These are phyloP conservation scores for Sordariomycetes sp. DNA, from an alignment of 2,329 filamentous ascomycete species.

Conservation along the genomic window DNA sequence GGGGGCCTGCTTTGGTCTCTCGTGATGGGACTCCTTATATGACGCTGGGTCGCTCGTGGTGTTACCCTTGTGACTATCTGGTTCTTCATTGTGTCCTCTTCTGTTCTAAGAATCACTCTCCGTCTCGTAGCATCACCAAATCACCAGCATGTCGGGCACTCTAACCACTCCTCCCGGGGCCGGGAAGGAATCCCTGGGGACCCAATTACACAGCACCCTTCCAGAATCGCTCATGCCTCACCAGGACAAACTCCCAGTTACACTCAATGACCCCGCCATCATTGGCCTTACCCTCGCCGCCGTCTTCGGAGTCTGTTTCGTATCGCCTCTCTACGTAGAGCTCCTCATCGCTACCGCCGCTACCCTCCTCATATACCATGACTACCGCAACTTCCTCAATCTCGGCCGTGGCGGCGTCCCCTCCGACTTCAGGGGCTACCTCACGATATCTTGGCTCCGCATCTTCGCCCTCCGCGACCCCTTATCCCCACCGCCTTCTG, in stretches of 20 bases:
- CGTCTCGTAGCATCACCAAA: not conserved
- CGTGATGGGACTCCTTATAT: not conserved
- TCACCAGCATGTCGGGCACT: not conserved
- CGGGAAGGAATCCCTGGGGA: not conserved
- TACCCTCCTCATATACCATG: constrained; percentile 47
- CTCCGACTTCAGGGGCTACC: constrained; percentile 60
- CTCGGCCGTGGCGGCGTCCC: constrained; percentile 76
- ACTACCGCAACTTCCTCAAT: constrained; percentile 66
- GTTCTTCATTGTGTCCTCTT: not conserved
- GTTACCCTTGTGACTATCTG: not conserved
- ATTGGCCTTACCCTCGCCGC: constrained; percentile 32
- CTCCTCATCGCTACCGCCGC: constrained; percentile 39
- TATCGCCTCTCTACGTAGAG: constrained; percentile 36
- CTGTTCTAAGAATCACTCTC: not conserved
- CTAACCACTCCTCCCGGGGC: not conserved
- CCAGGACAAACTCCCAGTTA: constrained; percentile 41
- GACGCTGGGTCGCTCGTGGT: not conserved
- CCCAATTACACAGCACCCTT: not conserved
- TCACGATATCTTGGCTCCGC: constrained; percentile 61
- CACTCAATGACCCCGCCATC: constrained; percentile 38
- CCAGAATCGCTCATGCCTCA: not conserved
- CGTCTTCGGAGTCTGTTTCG: constrained; percentile 39
- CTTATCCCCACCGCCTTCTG: constrained; percentile 45
- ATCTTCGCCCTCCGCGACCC: constrained; percentile 63
- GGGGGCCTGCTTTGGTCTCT: not conserved